A percentile compares a stretch with the other conserved stretches of the same genome.
Evolutionary conservation across 23 red algal species (phyloP).

Genomic region (Gracilariopsis chorda): DNA sequence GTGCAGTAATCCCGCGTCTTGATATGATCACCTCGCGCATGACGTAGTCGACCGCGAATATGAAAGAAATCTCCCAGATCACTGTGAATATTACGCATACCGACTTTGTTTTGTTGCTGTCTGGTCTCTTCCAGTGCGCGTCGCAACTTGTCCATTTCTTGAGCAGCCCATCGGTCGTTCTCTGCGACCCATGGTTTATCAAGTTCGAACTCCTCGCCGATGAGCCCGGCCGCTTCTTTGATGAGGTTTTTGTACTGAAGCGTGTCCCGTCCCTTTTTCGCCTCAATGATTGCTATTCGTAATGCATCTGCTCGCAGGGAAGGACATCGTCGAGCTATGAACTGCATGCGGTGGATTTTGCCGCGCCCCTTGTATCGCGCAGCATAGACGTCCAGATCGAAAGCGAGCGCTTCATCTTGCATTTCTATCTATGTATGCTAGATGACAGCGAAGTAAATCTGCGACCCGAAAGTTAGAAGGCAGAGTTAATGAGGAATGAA

Average conservation of each 20-base stretch:
- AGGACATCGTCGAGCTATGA: conserved; percentile 36
- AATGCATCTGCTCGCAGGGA: conserved; percentile 54
- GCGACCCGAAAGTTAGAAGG: too few species aligned
- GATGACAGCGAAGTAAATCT: too few species aligned
- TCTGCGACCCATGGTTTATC: conserved; percentile 62
- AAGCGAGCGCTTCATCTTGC: conserved; percentile 16
- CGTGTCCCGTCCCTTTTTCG: conserved; percentile 57
- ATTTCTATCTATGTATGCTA: too few species aligned
- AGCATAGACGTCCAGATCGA: conserved; percentile 80
- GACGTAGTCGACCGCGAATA: conserved; percentile 59
- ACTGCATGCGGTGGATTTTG: conserved; percentile 73
- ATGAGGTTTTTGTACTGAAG: conserved; percentile 49
- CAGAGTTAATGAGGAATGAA: too few species aligned
- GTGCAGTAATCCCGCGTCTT: conserved; percentile 83
- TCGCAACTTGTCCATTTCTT: conserved; percentile 55
- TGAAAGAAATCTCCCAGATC: conserved; percentile 78
- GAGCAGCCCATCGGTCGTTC: conserved; percentile 35
- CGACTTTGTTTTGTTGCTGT: conserved; percentile 72
- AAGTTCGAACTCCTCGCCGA: conserved; percentile 21
- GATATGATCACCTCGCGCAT: conserved; percentile 69
- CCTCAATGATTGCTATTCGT: conserved; percentile 56
- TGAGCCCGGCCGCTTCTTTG: conserved; percentile 39
- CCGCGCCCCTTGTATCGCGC: conserved; percentile 63
- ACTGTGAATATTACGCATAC: conserved; percentile 67
- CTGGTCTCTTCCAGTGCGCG: conserved; percentile 50